phyloP scores from a whole-genome alignment of 257 asterid species.

The Osmanthus fragrans region DNA sequence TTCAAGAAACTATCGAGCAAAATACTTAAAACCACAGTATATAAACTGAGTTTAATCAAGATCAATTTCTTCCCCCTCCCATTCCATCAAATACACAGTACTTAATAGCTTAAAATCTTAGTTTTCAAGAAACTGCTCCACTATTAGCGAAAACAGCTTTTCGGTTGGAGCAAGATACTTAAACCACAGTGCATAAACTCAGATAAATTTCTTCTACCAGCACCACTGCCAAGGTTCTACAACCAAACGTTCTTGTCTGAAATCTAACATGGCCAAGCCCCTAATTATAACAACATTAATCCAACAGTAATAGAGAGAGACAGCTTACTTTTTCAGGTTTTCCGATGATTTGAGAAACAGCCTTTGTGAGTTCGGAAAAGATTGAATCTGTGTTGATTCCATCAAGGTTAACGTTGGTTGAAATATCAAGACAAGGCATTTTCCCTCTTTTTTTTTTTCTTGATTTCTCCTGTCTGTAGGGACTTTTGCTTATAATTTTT shows the following conservation, averaged over 20 bases:
- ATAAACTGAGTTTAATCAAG: neutral
- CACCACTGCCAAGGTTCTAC: neutral
- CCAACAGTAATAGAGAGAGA: neutral
- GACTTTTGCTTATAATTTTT: neutral
- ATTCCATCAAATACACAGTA: too few relatives aligned
- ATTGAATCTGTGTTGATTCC: conserved; percentile 52
- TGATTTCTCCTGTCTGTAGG: neutral
- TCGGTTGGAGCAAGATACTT: too few relatives aligned
- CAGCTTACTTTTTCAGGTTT: conserved; percentile 57
- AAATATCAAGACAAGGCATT: conserved; percentile 84
- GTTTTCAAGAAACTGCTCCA: too few relatives aligned
- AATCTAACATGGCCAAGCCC: neutral
- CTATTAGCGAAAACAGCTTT: too few relatives aligned
- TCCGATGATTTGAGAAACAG: conserved; percentile 68
- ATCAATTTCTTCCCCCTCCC: neutral
- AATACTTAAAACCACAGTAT: neutral
- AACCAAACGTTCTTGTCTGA: too few relatives aligned
- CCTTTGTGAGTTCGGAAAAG: conserved; percentile 58
- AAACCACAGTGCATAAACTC: too few relatives aligned
- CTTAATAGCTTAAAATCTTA: too few relatives aligned
- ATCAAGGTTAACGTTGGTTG: conserved; percentile 73
- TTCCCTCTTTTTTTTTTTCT: neutral
- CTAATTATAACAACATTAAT: too few relatives aligned
- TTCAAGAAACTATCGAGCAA: neutral
- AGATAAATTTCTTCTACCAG: neutral